These are phyloP conservation scores for Symbiodinium pilosum DNA, from an alignment of 73 alveolate genomes.

Conservation along the genomic window DNA sequence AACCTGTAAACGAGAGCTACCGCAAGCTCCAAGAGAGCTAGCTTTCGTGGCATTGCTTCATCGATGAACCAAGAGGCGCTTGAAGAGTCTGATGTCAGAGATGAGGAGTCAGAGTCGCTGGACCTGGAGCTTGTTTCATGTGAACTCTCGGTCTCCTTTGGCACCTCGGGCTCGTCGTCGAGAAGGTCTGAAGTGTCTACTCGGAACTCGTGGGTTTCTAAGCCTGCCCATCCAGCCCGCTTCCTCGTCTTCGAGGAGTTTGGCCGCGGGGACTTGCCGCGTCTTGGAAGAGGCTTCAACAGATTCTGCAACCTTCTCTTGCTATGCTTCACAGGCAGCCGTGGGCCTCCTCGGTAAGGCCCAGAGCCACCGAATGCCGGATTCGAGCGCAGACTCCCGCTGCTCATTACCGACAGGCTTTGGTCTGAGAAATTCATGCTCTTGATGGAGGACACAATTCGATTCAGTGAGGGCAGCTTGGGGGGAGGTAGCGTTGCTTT, in stretches of 20 bases:
- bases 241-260: conserved; percentile 40
- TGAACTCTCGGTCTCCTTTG: background rate
- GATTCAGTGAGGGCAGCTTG: conserved; percentile 61
- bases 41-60: too few species aligned
- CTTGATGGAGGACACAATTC: conserved; percentile 31
- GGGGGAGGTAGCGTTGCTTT: background rate
- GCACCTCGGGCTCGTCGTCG: background rate
- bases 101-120: conserved; percentile 11
- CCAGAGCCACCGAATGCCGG: conserved; percentile 86
- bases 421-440: conserved; percentile 48
- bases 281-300: background rate
- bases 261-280: conserved; percentile 49
- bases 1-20: too few species aligned
- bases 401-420: background rate
- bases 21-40: too few species aligned
- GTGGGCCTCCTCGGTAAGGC: conserved; percentile 63
- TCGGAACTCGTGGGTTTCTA: conserved; percentile 12
- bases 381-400: conserved; percentile 69
- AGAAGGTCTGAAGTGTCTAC: background rate
- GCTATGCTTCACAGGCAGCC: conserved; percentile 69
- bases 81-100: background rate
- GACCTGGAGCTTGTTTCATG: background rate
- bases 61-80: background rate
- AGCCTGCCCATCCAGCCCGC: conserved; percentile 55
- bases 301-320: background rate